Evolutionary conservation across 306 rosid genomes (phyloP).

Genomic region (Trichosanthes truncata): DNA sequence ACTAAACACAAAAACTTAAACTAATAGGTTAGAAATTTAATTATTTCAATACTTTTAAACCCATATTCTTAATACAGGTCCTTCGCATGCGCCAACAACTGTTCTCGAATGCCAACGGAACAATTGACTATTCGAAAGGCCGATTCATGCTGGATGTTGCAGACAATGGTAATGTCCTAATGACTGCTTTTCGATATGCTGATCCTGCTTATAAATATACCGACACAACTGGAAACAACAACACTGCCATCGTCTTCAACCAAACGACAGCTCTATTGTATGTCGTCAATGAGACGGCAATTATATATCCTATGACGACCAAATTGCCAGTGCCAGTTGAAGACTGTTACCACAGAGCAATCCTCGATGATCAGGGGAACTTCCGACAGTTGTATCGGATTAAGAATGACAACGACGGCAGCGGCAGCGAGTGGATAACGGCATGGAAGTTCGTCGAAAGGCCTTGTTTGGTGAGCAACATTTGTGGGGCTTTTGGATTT

Average conservation of each 20-base stretch:
- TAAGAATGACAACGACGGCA: too few species aligned
- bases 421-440: constrained; percentile 4
- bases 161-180: neutral
- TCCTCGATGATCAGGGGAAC: constrained; percentile 19
- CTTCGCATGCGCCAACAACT: neutral
- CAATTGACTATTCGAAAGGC: constrained; percentile 4
- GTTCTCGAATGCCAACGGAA: constrained; percentile 11
- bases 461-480: constrained; percentile 24
- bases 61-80: neutral
- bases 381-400: constrained; percentile 13
- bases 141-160: neutral
- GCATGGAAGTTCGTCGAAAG: constrained; percentile 15
- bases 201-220: constrained; percentile 16
- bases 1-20: too few species aligned
- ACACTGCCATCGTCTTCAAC: constrained; percentile 17
- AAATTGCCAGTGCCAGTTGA: neutral
- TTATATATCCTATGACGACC: neutral
- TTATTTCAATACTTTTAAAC: too few species aligned
- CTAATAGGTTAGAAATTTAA: too few species aligned
- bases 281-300: constrained; percentile 5
- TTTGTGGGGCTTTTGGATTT: constrained; percentile 35
- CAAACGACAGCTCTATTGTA: constrained; percentile 14
- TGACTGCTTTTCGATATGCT: constrained; percentile 8
- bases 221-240: neutral
- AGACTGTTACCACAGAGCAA: constrained; percentile 22